These are phyloP conservation scores for Sodiomyces alkalinus DNA, from an alignment of 2,329 filamentous ascomycete genomes.

Conservation along the genomic window DNA sequence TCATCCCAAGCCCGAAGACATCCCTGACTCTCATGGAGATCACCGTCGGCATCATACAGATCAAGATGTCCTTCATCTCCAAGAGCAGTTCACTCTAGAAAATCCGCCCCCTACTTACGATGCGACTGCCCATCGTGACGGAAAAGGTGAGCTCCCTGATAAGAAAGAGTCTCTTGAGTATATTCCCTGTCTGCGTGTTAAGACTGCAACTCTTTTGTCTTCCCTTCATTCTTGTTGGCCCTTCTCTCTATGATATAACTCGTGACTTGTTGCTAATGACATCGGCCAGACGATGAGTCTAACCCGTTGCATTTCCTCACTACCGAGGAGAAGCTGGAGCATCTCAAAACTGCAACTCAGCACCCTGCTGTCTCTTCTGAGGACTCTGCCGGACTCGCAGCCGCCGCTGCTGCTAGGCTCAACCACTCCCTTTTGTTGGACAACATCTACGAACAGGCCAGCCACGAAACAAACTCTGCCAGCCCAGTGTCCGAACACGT, in stretches of 20 bases:
- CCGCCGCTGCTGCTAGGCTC: constrained; percentile 36
- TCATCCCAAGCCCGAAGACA: too few species aligned
- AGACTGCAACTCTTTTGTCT: too few species aligned
- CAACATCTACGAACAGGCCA: constrained; percentile 2
- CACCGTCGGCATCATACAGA: constrained; percentile 6
- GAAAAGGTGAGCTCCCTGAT: constrained; percentile 23
- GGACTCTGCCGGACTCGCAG: constrained; percentile 35
- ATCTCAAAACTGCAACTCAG: constrained; percentile 29
- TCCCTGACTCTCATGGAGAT: constrained; percentile 1
- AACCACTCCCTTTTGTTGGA: constrained; percentile 30
- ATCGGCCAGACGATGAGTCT: constrained; percentile 5
- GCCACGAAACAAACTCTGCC: constrained; percentile 4
- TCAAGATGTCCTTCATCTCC: constrained; percentile 39
- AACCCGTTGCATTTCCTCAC: constrained; percentile 18
- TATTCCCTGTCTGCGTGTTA: too few species aligned
- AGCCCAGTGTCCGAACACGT: constrained; percentile 3
- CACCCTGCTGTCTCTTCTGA: constrained; percentile 18
- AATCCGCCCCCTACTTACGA: constrained; percentile 38
- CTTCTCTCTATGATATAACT: too few species aligned
- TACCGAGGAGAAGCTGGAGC: constrained; percentile 25
- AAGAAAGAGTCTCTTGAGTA: too few species aligned
- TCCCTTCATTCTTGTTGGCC: background rate
- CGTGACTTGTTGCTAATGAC: too few species aligned
- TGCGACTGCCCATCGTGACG: constrained; percentile 15
- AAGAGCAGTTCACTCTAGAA: constrained; percentile 44